Base-by-base conservation (phyloP, 164 flowering plant species). In the Magnolia sinica region DNA sequence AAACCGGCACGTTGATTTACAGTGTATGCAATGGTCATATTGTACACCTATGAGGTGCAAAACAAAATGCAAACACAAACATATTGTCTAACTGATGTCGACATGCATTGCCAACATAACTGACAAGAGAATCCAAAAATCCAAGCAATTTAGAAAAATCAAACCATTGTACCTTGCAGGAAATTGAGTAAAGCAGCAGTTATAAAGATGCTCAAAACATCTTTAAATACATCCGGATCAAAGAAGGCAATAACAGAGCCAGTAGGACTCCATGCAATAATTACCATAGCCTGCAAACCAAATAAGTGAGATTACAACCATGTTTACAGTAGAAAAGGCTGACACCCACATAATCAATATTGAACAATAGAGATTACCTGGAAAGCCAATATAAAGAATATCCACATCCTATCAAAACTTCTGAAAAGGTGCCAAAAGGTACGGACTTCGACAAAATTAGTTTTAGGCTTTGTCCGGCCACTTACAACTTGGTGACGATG, bases 371-470 rank as follows among this genome's bases (percentile, higher is more conserved):
- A 29, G 64, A 29, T 45, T 84, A 94, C 99, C 99, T 96, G 99
- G 58, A 94, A 88, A 64, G 96, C 90, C 88, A 96, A 80, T 80
- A 91, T 88, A 75, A 94, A 88, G 83, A 94, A 96, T 74, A 91
- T 88, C 99, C 99, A 96, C 97, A 96, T 88, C 79, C 99, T 87
- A 68, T 96, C 99, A 76, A 96, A 96, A 83, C 96, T 96, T 84
- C 98, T 88, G 73, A 83, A 96, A 67, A 96, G 94, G 75, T 96
- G 96, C 95, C 87, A 92, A 88, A 92, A 96, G 19, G 99, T 94
- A 37, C 98, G 97, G 50, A 90, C 86, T 90, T 96, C 99, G 72
- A 94, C 99, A 87, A 96, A 96, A 83, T 92, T 96, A 73, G 98
- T 91, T 85, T 96, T 96, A 18, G 98, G 94, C 76, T 88, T 94